These are phyloP conservation scores for Botrytis squamosa DNA, from an alignment of 2,329 filamentous ascomycete genomes.

Conservation along the genomic window DNA sequence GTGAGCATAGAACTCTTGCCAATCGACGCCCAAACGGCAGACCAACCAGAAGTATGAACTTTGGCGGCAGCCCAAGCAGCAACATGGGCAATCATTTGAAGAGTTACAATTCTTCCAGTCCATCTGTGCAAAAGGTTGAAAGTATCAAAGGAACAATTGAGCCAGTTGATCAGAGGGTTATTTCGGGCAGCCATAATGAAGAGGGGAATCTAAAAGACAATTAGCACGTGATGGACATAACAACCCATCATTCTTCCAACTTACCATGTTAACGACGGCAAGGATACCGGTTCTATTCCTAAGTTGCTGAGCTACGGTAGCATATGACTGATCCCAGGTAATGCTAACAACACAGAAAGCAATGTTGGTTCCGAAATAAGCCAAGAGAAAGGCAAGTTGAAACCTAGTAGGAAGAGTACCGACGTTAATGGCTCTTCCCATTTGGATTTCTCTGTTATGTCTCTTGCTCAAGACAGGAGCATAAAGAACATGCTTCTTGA, in stretches of 20 bases:
- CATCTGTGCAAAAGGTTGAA: slow-evolving; percentile 81
- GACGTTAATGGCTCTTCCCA: slow-evolving; percentile 66
- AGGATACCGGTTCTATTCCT: slow-evolving; percentile 70
- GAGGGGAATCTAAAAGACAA: slow-evolving; percentile 53
- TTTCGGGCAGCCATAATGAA: slow-evolving; percentile 74
- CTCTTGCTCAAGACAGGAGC: slow-evolving; percentile 72
- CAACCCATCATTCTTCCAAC: slow-evolving; percentile 20
- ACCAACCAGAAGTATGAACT: slow-evolving; percentile 50
- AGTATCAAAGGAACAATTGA: slow-evolving; percentile 76
- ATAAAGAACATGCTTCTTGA: slow-evolving; percentile 67
- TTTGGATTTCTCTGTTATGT: slow-evolving; percentile 72
- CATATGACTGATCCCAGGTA: slow-evolving; percentile 52
- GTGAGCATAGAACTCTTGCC: slow-evolving; percentile 43
- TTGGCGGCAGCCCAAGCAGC: slow-evolving; percentile 55
- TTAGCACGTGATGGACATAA: slow-evolving; percentile 13
- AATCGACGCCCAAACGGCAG: slow-evolving; percentile 43
- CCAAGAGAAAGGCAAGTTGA: slow-evolving; percentile 65
- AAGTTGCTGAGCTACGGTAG: slow-evolving; percentile 49
- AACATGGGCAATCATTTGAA: slow-evolving; percentile 67
- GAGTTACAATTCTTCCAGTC: slow-evolving; percentile 72
- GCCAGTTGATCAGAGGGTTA: slow-evolving; percentile 71
- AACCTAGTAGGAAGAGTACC: slow-evolving; percentile 79
- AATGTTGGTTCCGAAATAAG: slow-evolving; percentile 71
- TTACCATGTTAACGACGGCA: slow-evolving; percentile 71
- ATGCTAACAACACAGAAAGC: slow-evolving; percentile 72